phyloP scores from a whole-genome alignment of 2,329 filamentous ascomycete species.

The Emmonsia crescens region DNA sequence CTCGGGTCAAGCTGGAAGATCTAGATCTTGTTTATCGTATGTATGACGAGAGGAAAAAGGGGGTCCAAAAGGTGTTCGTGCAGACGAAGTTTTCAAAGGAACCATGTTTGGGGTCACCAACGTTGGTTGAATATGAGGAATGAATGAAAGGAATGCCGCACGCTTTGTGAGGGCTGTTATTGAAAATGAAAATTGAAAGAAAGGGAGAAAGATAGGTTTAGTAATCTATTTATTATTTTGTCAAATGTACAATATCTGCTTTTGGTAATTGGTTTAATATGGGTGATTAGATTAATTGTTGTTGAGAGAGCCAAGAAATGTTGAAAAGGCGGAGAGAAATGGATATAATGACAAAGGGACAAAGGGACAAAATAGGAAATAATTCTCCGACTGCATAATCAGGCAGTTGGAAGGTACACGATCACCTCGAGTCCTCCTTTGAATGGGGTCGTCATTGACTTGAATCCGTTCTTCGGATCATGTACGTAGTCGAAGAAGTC shows the following conservation, averaged over 20 bases:
- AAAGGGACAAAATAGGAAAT: neutral
- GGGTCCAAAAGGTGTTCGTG: slow-evolving; percentile 73
- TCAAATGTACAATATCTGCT: neutral
- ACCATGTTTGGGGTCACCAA: neutral
- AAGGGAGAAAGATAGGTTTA: neutral
- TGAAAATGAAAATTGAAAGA: neutral
- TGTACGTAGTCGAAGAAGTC: slow-evolving; percentile 41
- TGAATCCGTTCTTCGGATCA: slow-evolving; percentile 40
- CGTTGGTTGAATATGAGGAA: slow-evolving; percentile 1
- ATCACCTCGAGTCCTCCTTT: slow-evolving; percentile 39
- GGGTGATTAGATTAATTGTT: neutral
- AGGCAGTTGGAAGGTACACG: slow-evolving; percentile 24
- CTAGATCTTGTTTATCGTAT: slow-evolving; percentile 54
- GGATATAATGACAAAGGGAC: neutral
- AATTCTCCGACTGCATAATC: neutral
- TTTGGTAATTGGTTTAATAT: neutral
- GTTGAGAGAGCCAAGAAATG: neutral
- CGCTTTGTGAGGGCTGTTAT: neutral
- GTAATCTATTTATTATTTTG: neutral
- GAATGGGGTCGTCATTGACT: slow-evolving; percentile 40
- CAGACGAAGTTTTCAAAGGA: slow-evolving; percentile 36
- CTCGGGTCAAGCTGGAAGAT: slow-evolving; percentile 65
- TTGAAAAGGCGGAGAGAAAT: neutral
- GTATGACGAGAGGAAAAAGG: slow-evolving; percentile 44
- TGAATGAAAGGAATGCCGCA: neutral